Base-by-base conservation (phyloP, 2,329 filamentous ascomycete genomes). In the Alternaria sp. region DNA sequence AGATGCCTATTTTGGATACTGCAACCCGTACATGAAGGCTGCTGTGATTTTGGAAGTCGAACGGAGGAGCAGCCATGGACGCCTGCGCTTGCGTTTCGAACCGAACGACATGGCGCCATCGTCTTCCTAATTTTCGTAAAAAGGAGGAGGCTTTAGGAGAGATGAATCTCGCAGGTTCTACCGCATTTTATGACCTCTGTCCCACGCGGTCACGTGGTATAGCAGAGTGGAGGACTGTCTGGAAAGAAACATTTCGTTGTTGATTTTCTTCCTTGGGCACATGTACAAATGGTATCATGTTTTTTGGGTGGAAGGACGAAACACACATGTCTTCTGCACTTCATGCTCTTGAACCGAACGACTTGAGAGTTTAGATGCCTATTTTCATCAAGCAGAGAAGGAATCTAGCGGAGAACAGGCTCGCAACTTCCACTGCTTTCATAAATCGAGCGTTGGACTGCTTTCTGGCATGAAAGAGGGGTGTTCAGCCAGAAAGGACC, bases 181-280 rank as follows among this genome's bases (percentile, higher is more conserved):
- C 1, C 15, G 32, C 32, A 0, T 4, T 36, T n/a, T n/a, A n/a
- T n/a, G 7, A 3, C 32, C 32, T 36, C 0, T 0, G 4, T 36
- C 15, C 4, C 5, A 36, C 13, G 1, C 32, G 15, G 32, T 36
- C 15, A n/a, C 15, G 4, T 40, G n/a, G 9, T 17, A 40, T n/a
- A n/a, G 32, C 8, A 36, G 15, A n/a, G 15, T n/a, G 15, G 32
- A 36, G 0, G 15, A 36, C 7, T 36, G 32, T n/a, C 15, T 9
- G 32, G 7, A 36, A 36, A 4, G 32, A 17, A n/a, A 17, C 36
- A 17, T 17, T 11, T 3, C 15, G 0, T 3, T 36, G 15, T n/a
- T 2, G 7, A 10, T 4, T 9, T 36, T 0, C 2, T 9, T 8
- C 10, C 9, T 36, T n/a, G 15, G 32, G 1, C 32, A 36, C 32